Evolutionary conservation across 2,329 filamentous ascomycete genomes (phyloP).

Genomic region (Delphinella strobiligena): DNA sequence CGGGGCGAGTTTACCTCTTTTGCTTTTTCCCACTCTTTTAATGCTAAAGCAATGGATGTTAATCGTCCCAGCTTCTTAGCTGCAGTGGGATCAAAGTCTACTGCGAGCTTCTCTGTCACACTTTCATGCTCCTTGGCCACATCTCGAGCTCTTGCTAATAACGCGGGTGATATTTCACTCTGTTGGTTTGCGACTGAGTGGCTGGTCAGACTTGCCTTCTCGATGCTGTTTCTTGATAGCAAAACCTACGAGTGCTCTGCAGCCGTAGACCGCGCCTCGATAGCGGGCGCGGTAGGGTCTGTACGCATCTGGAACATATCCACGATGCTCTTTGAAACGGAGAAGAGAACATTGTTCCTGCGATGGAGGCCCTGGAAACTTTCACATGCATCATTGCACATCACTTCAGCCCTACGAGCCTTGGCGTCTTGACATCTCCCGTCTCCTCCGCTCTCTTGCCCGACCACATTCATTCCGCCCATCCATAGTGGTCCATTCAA

Average conservation of each 20-base stretch:
- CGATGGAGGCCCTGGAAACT: background rate
- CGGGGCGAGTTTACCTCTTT: conserved; percentile 28
- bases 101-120: conserved; percentile 39
- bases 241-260: conserved; percentile 12
- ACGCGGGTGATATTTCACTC: conserved; percentile 37
- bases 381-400: background rate
- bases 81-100: conserved; percentile 42
- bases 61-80: conserved; percentile 49
- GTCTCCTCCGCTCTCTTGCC: too few species aligned
- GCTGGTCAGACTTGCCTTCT: background rate
- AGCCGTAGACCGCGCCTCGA: conserved; percentile 8
- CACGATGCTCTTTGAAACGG: conserved; percentile 8
- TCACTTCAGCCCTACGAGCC: background rate
- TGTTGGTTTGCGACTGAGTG: background rate
- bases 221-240: conserved; percentile 7
- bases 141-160: conserved; percentile 43
- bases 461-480: too few species aligned
- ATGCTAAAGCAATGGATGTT: conserved; percentile 36
- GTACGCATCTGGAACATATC: conserved; percentile 14
- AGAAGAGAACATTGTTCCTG: background rate
- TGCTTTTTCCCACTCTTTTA: conserved; percentile 47
- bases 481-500: too few species aligned
- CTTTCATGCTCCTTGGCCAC: conserved; percentile 43
- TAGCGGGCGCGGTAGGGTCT: conserved; percentile 8
- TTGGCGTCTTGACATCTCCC: background rate